Evolutionary conservation across 225 moss, liverwort and hornwort species (phyloP).

Genomic region (Straminergon stramineum): DNA sequence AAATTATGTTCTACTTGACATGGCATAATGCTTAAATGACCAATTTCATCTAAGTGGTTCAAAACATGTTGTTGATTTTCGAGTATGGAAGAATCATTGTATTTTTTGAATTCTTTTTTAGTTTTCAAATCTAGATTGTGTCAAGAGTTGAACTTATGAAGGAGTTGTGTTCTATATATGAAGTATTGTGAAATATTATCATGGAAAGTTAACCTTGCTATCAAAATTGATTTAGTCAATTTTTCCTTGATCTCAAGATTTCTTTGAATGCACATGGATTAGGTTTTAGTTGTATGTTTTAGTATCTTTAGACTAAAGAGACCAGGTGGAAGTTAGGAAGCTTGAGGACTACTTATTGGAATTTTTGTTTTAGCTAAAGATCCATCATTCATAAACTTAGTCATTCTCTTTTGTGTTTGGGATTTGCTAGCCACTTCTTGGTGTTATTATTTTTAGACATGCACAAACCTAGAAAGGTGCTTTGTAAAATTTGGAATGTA

Average conservation of each 20-base stretch:
- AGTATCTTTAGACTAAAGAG: neutral
- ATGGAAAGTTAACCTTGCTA: fast-evolving
- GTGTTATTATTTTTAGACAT: neutral
- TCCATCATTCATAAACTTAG: no score
- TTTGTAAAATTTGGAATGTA: neutral
- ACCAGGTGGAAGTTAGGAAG: neutral
- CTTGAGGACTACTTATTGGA: neutral
- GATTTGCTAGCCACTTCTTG: neutral
- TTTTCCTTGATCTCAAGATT: neutral
- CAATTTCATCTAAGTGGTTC: neutral
- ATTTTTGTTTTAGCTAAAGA: neutral
- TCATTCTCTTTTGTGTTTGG: neutral
- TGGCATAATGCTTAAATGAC: neutral
- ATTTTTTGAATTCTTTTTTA: neutral
- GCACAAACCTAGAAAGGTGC: fast-evolving
- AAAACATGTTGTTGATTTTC: neutral
- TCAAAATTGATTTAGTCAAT: neutral
- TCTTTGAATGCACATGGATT: neutral
- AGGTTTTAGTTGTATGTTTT: neutral
- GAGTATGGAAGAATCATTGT: neutral
- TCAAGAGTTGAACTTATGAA: neutral
- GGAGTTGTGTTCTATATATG: neutral
- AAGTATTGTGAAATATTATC: neutral
- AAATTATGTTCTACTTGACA: neutral
- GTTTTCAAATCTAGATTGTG: neutral